Base-by-base conservation (phyloP, 2,329 filamentous ascomycete genomes). In the Cryphonectria parasitica region DNA sequence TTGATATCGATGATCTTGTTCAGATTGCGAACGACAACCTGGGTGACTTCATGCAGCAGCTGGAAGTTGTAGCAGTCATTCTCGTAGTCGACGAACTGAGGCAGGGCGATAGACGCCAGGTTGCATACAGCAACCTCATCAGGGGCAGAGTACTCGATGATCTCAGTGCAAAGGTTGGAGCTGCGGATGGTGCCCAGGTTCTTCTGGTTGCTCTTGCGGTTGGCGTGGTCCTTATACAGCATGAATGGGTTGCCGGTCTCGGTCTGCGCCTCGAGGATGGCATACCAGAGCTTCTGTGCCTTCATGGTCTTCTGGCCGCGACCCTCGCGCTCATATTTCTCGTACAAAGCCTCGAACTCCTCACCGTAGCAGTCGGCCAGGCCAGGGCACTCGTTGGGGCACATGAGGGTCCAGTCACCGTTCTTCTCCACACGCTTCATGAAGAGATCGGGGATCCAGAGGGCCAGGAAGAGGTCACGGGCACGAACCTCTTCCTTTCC, bases 151-250 rank as follows among this genome's bases (percentile, higher is more conserved):
- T 98, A 99, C 86, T 99, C 96, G 75, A 99, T 89, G 77, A 99
- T 99, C 84, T 99, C 96, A 66, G 95, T 98, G 90, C 96, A 99
- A 64, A 99, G 88, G 83, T 99, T 99, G 79, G 96, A 99, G 87
- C 94, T 98, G 82, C 94, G 94, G 77, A 99, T 99, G 73, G 95
- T 98, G 75, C 96, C 96, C 43, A 99, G 88, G 84, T 99, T 99
- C 91, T 99, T 98, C 86, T 99, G 96, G 89, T 99, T 99, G 88
- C 95, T 98, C 92, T 99, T 99, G 82, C 90, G 90, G 89, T 99
- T 99, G 90, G 92, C 95, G 78, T 91, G 89, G 83, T 99, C 96
- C 88, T 99, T 99, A 91, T 99, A 99, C 72, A 98, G 91, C 94
- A 99, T 99, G 85, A 97, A 99, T 64, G 96, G 96, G 83, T 97